These are phyloP conservation scores for Xylaria grammica DNA, from an alignment of 495 filamentous ascomycete species.

Conservation along the genomic window DNA sequence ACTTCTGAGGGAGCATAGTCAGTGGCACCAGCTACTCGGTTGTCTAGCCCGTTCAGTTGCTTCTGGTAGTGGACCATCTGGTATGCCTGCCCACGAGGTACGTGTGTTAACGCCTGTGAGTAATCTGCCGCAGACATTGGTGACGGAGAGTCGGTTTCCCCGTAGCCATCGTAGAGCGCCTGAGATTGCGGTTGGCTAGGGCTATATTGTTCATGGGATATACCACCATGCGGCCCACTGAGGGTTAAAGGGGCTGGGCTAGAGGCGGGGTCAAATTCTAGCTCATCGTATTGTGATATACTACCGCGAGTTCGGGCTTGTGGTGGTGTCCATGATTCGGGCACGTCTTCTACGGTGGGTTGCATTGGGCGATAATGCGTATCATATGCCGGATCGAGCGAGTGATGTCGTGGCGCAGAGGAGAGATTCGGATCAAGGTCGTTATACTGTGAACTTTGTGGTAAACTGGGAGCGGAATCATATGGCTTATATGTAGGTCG, in stretches of 20 bases:
- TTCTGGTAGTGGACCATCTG: slow-evolving; percentile 30
- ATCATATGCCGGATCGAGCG: slow-evolving; percentile 54
- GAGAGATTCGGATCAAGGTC: slow-evolving; percentile 34
- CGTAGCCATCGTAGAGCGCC: slow-evolving; percentile 29
- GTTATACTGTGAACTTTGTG: slow-evolving; percentile 34
- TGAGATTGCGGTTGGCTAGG: slow-evolving; percentile 28
- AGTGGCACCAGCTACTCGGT: slow-evolving; percentile 29
- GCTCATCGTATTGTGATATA: slow-evolving; percentile 45
- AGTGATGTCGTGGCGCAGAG: slow-evolving; percentile 51
- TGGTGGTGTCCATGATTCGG: slow-evolving; percentile 52
- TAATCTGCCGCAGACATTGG: slow-evolving; percentile 32
- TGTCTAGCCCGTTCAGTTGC: slow-evolving; percentile 41
- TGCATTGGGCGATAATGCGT: slow-evolving; percentile 61
- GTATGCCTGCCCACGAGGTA: slow-evolving; percentile 31
- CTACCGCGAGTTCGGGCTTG: slow-evolving; percentile 52
- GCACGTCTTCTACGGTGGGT: slow-evolving; percentile 71
- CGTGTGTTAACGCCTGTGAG: slow-evolving; percentile 36
- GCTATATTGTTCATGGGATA: slow-evolving; percentile 40
- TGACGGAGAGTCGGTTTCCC: slow-evolving; percentile 29
- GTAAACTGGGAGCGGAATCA: slow-evolving; percentile 47
- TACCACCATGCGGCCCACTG: slow-evolving; percentile 43
- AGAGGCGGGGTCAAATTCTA: slow-evolving; percentile 41
- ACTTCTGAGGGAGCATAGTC: slow-evolving; percentile 54
- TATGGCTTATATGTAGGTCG: slow-evolving; percentile 52
- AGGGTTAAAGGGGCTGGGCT: slow-evolving; percentile 57